Base-by-base conservation (phyloP, 2,329 filamentous ascomycete genomes). In the Colletotrichum noveboracense region DNA sequence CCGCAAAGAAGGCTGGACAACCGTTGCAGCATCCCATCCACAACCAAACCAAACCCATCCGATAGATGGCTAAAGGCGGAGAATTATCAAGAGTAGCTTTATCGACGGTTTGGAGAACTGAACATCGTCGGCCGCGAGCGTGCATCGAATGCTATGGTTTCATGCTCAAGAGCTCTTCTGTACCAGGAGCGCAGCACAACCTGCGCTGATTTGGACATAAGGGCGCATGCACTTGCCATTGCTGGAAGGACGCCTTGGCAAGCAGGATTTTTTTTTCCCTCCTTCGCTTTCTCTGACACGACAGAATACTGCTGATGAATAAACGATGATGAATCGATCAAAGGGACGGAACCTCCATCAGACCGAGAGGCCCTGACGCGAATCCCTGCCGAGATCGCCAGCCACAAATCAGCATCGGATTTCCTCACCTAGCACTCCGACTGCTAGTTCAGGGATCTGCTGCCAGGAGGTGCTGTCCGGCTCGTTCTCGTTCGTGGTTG, bases 331-430 rank as follows among this genome's bases (percentile, higher is more conserved):
- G 69, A 75, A 73, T 75, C 70, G 70, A 64, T 68, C 73, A 71
- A 24, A 71, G 36, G 67, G 60, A 66, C 66, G 52, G 61, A 8
- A 66, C 66, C 60, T 77, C 72, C 68, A 67, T 70, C 56, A 77
- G 76, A 73, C 73, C 73, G 73, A 76, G 73, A 76, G 69, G 66
- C 21, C 62, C 69, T 55, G 66, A 74, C 43, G 28, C 43, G 66
- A 61, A 77, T 60, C 76, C 75, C 75, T 77, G 76, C 34, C 62
- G 60, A 62, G 76, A 77, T 77, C 75, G 76, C 68, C 76, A 77
- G 71, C 76, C 74, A 77, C 71, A 71, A 65, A 43, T 67, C 60
- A 76, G 64, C 73, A 68, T 77, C 75, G 76, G 76, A 56, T 75
- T 75, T 70, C 76, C 76, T 70, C 34, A 69, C 58, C n/a, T 66